A percentile compares a stretch with the other conserved stretches of the same genome.
These are phyloP conservation scores for Xylaria telfairii DNA, from an alignment of 495 filamentous ascomycete species.

Conservation along the genomic window DNA sequence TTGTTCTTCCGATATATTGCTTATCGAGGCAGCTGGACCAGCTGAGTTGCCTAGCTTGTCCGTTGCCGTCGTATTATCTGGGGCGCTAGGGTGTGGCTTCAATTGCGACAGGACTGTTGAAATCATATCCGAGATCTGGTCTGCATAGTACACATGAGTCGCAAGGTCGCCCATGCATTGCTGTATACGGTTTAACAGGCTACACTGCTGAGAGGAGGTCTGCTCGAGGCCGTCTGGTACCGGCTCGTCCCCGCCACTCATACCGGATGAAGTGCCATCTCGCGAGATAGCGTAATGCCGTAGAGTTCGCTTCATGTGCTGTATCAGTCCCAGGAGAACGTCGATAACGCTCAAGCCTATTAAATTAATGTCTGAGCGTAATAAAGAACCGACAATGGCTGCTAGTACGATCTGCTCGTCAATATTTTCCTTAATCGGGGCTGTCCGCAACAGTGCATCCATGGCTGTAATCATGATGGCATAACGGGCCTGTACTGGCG, in stretches of 20 bases:
- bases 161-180: constrained; percentile 84
- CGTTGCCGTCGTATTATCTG: constrained; percentile 45
- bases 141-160: constrained; percentile 91
- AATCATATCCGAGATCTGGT: constrained; percentile 93
- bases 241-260: constrained; percentile 31
- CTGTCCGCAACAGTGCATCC: constrained; percentile 70
- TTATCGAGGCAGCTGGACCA: constrained; percentile 36
- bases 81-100: constrained; percentile 61
- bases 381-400: constrained; percentile 76
- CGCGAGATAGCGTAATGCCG: constrained; percentile 64
- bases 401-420: constrained; percentile 73
- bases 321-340: constrained; percentile 78
- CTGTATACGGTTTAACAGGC: constrained; percentile 70
- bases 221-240: constrained; percentile 34
- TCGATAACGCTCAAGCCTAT: constrained; percentile 95
- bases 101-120: constrained; percentile 75
- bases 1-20: constrained; percentile 44
- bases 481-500: constrained; percentile 90
- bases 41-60: constrained; percentile 45
- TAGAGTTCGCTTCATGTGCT: constrained; percentile 76
- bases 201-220: constrained; percentile 45
- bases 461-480: constrained; percentile 81
- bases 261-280: constrained; percentile 36
- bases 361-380: constrained; percentile 87
- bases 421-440: constrained; percentile 68